Evolutionary conservation across 2,329 filamentous ascomycete genomes (phyloP).

Genomic region (Claviceps sp.): DNA sequence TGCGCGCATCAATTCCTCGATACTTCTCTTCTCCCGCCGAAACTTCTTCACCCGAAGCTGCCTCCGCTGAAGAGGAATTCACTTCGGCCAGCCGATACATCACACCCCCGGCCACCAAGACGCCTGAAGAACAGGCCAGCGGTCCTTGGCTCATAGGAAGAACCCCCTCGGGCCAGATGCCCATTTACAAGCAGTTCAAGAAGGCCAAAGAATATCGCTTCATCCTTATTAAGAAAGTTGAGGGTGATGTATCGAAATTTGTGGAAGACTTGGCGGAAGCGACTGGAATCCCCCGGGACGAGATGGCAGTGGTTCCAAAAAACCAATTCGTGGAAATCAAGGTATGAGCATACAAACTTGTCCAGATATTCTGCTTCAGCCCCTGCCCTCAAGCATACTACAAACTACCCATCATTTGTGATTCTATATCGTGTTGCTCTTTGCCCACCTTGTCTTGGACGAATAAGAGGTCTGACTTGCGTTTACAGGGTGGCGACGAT

Average conservation of each 20-base stretch:
- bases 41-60: conserved; percentile 8
- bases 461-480: conserved; percentile 1
- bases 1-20: conserved; percentile 10
- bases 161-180: conserved; percentile 55
- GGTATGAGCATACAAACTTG: conserved; percentile 29
- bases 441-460: neutral
- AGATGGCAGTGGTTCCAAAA: conserved; percentile 41
- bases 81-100: conserved; percentile 12
- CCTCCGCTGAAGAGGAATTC: too few species aligned
- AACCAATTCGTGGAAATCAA: conserved; percentile 67
- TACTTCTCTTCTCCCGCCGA: conserved; percentile 7
- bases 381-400: too few species aligned
- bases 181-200: conserved; percentile 64
- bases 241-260: conserved; percentile 55
- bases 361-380: neutral
- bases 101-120: conserved; percentile 18
- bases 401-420: too few species aligned
- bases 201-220: conserved; percentile 54
- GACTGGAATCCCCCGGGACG: conserved; percentile 41
- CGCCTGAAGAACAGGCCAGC: conserved; percentile 15
- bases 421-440: too few species aligned
- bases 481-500: conserved; percentile 14
- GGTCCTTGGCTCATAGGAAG: conserved; percentile 57
- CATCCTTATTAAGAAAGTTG: conserved; percentile 61
- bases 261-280: conserved; percentile 47